Evolutionary conservation across 768 basidiomycete genomes (phyloP).

Genomic region (Termitomyces sp.): DNA sequence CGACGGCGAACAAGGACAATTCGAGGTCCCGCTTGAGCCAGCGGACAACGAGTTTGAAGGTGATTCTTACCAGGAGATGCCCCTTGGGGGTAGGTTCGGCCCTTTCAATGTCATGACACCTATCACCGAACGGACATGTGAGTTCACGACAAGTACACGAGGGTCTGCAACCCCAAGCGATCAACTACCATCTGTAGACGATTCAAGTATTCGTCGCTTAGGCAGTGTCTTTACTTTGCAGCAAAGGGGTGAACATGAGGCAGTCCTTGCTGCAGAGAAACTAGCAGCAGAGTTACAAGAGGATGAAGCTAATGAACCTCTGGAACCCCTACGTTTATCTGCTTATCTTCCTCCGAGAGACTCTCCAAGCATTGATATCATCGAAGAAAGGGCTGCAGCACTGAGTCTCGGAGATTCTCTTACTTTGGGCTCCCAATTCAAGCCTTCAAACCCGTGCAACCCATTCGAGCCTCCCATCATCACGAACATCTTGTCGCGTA

Average conservation of each 20-base stretch:
- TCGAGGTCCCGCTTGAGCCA: conserved; percentile 21
- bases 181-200: conserved; percentile 9
- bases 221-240: conserved; percentile 23
- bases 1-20: conserved; percentile 25
- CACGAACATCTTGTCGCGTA: conserved; percentile 54
- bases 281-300: conserved; percentile 45
- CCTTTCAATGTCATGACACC: conserved; percentile 94
- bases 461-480: conserved; percentile 70
- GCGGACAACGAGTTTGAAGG: conserved; percentile 29
- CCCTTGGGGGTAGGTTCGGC: conserved; percentile 72
- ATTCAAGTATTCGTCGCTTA: conserved; percentile 16
- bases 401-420: conserved; percentile 63
- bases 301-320: conserved; percentile 22
- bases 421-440: conserved; percentile 55
- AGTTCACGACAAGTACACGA: conserved; percentile 65
- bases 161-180: conserved; percentile 35
- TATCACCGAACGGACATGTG: conserved; percentile 91
- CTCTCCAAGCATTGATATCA: conserved; percentile 20
- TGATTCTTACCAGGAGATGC: conserved; percentile 39
- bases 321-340: conserved; percentile 25
- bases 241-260: conserved; percentile 36
- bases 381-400: conserved; percentile 59
- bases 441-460: conserved; percentile 83
- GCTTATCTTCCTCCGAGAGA: conserved; percentile 16
- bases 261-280: conserved; percentile 45